phyloP scores from a whole-genome alignment of 208 protist species.

The Endotrypanum monterogeii region DNA sequence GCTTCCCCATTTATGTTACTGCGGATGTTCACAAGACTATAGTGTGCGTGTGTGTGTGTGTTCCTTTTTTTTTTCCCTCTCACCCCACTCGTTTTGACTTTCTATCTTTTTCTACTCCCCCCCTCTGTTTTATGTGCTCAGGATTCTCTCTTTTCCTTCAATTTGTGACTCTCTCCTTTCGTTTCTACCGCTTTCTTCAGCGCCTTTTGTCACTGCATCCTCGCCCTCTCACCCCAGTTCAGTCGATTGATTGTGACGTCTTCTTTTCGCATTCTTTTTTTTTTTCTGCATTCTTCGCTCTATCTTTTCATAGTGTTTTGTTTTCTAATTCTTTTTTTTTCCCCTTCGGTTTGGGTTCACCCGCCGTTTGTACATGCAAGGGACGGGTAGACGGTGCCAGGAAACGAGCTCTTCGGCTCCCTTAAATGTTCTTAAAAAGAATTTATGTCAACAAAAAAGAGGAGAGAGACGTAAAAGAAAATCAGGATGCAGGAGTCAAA shows the following conservation, averaged over 20 bases:
- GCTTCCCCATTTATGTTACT: slow-evolving; percentile 3
- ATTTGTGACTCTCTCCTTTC: not conserved
- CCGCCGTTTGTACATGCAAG: slow-evolving; percentile 3
- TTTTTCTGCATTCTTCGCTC: slow-evolving; percentile 5
- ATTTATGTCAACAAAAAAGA: not conserved
- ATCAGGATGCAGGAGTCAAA: too few species aligned
- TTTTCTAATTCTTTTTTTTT: slow-evolving; percentile 4
- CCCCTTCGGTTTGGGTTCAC: not conserved
- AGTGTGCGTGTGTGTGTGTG: too few species aligned
- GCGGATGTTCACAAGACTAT: not conserved
- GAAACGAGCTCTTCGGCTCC: slow-evolving; percentile 1
- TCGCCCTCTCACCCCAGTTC: not conserved
- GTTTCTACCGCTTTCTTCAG: not conserved
- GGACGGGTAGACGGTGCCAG: not conserved
- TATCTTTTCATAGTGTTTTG: not conserved
- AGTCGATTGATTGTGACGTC: slow-evolving; percentile 7
- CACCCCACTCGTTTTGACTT: not conserved
- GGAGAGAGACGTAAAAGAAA: not conserved
- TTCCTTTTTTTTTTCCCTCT: not conserved
- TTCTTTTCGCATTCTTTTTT: slow-evolving; percentile 3
- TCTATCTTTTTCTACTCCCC: slow-evolving; percentile 1
- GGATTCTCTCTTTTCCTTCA: not conserved
- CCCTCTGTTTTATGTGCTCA: not conserved
- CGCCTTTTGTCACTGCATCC: not conserved
- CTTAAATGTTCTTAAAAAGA: slow-evolving; percentile 7